These are phyloP conservation scores for Fusarium temperatum DNA, from an alignment of 2,329 filamentous ascomycete species.

Conservation along the genomic window DNA sequence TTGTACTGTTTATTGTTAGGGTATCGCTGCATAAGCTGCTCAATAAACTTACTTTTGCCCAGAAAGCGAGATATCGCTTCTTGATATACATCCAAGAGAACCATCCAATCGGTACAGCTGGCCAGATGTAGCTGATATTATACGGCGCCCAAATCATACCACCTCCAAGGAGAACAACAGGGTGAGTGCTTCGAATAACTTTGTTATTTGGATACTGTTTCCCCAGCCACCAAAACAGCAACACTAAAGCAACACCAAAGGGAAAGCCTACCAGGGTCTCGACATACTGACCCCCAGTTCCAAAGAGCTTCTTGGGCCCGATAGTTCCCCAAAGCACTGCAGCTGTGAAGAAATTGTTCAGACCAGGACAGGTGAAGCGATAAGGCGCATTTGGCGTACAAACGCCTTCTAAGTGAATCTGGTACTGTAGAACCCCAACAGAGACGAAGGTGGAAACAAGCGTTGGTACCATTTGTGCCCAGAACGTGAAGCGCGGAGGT, in stretches of 20 bases:
- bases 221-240: conserved; percentile 49
- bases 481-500: conserved; percentile 49
- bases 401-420: conserved; percentile 49
- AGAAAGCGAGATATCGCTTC: conserved; percentile 55
- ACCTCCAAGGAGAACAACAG: conserved; percentile 54
- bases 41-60: conserved; percentile 52
- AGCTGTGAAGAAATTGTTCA: conserved; percentile 52
- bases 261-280: conserved; percentile 51
- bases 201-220: conserved; percentile 46
- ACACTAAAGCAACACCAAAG: conserved; percentile 48
- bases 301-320: conserved; percentile 51
- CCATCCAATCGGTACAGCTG: conserved; percentile 57
- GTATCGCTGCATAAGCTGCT: background rate
- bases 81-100: conserved; percentile 59
- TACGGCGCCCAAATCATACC: conserved; percentile 54
- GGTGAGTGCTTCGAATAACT: conserved; percentile 52
- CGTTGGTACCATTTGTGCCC: conserved; percentile 48
- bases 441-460: conserved; percentile 48
- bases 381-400: conserved; percentile 50
- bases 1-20: conserved; percentile 50
- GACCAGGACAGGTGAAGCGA: conserved; percentile 49
- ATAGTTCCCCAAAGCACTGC: conserved; percentile 55
- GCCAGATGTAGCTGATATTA: conserved; percentile 57
- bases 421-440: conserved; percentile 50
- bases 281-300: conserved; percentile 48